Evolutionary conservation across 2,329 filamentous ascomycete species (phyloP).

Genomic region (Fusarium xylarioides): DNA sequence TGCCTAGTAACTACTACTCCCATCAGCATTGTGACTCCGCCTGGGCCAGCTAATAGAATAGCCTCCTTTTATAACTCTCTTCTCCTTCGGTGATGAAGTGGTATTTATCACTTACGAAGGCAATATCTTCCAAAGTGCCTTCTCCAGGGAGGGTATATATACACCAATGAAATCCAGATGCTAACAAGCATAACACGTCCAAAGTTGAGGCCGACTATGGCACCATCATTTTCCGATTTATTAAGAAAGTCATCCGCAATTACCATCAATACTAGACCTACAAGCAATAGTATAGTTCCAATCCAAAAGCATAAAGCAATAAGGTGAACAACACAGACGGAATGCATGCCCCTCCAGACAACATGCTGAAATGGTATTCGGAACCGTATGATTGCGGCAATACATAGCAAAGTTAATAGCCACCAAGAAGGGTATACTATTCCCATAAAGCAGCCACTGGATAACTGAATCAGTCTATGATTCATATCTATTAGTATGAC

Average conservation of each 20-base stretch:
- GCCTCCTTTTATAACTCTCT: rapidly evolving
- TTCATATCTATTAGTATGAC: rapidly evolving
- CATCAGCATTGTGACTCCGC: rapidly evolving
- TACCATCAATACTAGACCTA: not conserved
- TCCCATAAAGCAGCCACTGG: not conserved
- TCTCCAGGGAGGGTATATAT: not conserved
- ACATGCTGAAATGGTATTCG: not conserved
- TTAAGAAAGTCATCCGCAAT: not conserved
- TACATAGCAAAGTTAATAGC: not conserved
- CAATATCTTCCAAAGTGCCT: rapidly evolving
- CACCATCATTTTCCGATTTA: not conserved
- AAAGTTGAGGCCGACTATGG: not conserved
- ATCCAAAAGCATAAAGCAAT: not conserved
- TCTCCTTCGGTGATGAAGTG: not conserved
- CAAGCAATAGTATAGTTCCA: not conserved
- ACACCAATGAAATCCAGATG: not conserved
- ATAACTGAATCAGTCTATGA: rapidly evolving
- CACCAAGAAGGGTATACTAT: not conserved
- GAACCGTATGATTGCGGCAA: not conserved
- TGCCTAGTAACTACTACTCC: rapidly evolving
- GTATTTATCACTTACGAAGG: no score
- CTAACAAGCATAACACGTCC: not conserved
- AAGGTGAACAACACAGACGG: not conserved
- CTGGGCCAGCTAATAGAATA: not conserved
- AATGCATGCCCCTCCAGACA: not conserved